phyloP scores from a whole-genome alignment of 345 rosid species.

The Boechera divaricarpa region DNA sequence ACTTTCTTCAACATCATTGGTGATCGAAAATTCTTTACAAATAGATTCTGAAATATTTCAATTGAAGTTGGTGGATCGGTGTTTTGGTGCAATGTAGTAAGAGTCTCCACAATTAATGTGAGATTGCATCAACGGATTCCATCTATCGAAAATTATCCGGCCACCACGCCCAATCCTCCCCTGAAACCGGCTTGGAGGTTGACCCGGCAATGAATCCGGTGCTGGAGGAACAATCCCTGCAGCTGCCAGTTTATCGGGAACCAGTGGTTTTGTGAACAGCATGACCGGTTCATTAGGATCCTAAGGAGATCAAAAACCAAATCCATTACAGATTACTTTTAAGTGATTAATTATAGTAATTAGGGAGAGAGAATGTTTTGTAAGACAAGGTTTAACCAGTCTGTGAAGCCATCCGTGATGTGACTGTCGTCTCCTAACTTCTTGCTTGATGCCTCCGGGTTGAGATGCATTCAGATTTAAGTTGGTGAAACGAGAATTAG shows the following conservation, averaged over 20 bases:
- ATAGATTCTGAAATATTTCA: slow-evolving; percentile 36
- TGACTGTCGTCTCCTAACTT: slow-evolving; percentile 64
- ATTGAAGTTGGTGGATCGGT: slow-evolving; percentile 58
- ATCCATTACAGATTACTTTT: slow-evolving; percentile 6
- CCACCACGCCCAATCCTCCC: slow-evolving; percentile 99
- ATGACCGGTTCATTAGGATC: slow-evolving; percentile 91
- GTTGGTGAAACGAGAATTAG: slow-evolving; percentile 56
- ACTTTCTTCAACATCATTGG: slow-evolving; percentile 18
- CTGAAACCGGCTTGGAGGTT: slow-evolving; percentile 57
- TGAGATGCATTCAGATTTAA: slow-evolving; percentile 54
- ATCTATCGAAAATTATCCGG: slow-evolving; percentile 87
- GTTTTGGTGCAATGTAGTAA: slow-evolving; percentile 66
- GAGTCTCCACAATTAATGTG: slow-evolving; percentile 72
- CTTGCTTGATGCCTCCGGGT: slow-evolving; percentile 65
- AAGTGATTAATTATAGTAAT: slow-evolving; percentile 2
- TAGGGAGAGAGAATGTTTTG: slow-evolving; percentile 7
- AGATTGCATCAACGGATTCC: slow-evolving; percentile 85
- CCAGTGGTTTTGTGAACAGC: slow-evolving; percentile 87
- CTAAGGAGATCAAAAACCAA: slow-evolving; percentile 41
- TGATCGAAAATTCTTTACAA: slow-evolving; percentile 35
- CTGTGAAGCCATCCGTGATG: slow-evolving; percentile 82
- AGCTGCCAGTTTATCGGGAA: slow-evolving; percentile 86
- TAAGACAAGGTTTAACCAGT: slow-evolving; percentile 55
- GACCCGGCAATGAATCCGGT: slow-evolving; percentile 48
- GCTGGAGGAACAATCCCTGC: slow-evolving; percentile 86